phyloP scores from a whole-genome alignment of 1,284 basidiomycete species.

The Melanopsichium pennsylvanicum region DNA sequence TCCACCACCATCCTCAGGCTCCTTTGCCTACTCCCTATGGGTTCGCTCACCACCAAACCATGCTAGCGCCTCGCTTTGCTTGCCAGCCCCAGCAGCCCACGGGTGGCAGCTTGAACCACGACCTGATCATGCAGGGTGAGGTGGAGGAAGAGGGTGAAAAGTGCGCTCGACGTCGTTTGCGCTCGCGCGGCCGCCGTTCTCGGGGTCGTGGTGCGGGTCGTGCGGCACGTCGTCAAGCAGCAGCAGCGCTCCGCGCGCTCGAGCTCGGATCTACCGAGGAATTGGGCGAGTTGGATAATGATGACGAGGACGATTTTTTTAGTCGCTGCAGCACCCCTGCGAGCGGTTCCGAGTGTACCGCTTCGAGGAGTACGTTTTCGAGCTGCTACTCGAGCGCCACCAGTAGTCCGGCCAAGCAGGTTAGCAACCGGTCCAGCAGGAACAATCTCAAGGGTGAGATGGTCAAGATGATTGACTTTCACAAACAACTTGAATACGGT shows the following conservation, averaged over 20 bases:
- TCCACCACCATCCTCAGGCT: too few species aligned
- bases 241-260: conserved; percentile 42
- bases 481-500: neutral
- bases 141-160: too few species aligned
- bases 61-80: neutral
- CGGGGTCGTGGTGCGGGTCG: conserved; percentile 55
- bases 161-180: conserved; percentile 29
- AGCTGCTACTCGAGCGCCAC: conserved; percentile 16
- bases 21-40: conserved; percentile 20
- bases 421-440: too few species aligned
- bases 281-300: conserved; percentile 8
- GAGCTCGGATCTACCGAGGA: conserved; percentile 20
- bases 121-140: too few species aligned
- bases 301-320: conserved; percentile 2
- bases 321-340: conserved; percentile 28
- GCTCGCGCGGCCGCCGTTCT: conserved; percentile 45
- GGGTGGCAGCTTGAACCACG: too few species aligned
- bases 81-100: neutral
- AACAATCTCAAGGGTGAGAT: neutral
- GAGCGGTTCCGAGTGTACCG: conserved; percentile 14
- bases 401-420: conserved; percentile 4
- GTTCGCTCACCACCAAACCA: neutral
- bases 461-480: too few species aligned
- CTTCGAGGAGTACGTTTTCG: too few species aligned
- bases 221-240: conserved; percentile 50